These are phyloP conservation scores for Leishmania amazonensis DNA, from an alignment of 208 protist genomes.

Conservation along the genomic window DNA sequence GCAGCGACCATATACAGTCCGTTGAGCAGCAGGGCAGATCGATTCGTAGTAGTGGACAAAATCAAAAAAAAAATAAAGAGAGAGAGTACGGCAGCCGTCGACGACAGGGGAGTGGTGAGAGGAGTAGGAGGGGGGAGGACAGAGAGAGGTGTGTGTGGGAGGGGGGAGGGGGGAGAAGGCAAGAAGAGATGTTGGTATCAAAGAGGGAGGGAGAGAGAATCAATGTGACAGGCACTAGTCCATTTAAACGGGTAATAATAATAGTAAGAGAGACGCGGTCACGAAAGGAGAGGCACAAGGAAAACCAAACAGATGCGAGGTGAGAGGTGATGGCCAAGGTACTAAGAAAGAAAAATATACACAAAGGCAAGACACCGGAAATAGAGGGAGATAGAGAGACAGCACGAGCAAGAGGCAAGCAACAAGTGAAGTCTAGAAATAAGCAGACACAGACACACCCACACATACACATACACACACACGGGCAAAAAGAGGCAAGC, in stretches of 20 bases:
- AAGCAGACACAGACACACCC: not conserved
- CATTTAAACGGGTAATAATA: not conserved
- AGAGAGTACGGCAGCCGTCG: not conserved
- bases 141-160: no score
- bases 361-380: not conserved
- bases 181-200: not conserved
- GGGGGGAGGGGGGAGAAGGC: no score
- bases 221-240: not conserved
- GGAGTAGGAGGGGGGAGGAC: no score
- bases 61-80: not conserved
- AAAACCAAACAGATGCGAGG: not conserved
- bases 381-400: not conserved
- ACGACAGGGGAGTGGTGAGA: not conserved
- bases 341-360: not conserved
- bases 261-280: no score
- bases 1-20: not conserved
- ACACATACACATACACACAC: slow-evolving; percentile 12
- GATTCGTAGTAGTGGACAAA: not conserved
- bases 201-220: not conserved
- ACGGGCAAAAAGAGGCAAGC: not conserved
- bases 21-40: not conserved
- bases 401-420: not conserved
- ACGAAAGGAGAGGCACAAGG: not conserved
- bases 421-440: slow-evolving; percentile 14
- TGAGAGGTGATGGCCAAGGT: no score